Percentiles rank a stretch among this genome's conserved stretches.
Conservation (phyloP, 345 rosid genomes). For the Mallotus nudiflorus region DNA sequence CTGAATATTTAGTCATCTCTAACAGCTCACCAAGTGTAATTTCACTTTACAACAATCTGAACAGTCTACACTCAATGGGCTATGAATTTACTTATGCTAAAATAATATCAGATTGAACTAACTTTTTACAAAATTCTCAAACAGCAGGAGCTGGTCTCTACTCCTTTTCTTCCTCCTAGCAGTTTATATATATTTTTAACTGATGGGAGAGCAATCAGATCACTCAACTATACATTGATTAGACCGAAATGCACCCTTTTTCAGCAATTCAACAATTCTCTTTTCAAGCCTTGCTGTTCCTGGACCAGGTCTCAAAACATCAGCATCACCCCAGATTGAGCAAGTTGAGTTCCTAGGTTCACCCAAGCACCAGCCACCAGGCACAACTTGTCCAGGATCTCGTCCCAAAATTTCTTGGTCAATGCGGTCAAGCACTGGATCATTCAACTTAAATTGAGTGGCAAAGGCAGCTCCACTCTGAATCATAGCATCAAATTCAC, state of each 20-base stretch:
- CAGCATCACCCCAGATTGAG: constrained; percentile 85
- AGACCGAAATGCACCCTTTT: constrained; percentile 49
- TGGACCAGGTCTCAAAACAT: constrained; percentile 75
- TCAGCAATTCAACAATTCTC: constrained; percentile 50
- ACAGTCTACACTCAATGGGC: not conserved
- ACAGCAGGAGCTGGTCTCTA: not conserved
- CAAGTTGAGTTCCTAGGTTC: constrained; percentile 53
- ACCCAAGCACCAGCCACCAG: constrained; percentile 98
- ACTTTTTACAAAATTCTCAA: constrained; percentile 7
- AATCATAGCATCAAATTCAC: constrained; percentile 63
- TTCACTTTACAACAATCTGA: constrained; percentile 12
- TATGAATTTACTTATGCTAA: not conserved
- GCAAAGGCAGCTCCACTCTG: constrained; percentile 88
- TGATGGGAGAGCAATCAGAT: constrained; percentile 3
- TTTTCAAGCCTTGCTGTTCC: constrained; percentile 79
- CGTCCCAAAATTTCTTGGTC: constrained; percentile 72
- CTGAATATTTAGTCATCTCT: not conserved
- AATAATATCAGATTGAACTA: not conserved
- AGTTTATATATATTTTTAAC: not conserved
- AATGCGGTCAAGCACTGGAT: constrained; percentile 64
- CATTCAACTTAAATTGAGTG: constrained; percentile 47
- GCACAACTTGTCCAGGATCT: constrained; percentile 50
- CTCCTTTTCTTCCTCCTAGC: not conserved
- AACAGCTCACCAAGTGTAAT: not conserved
- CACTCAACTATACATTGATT: constrained; percentile 60